Base-by-base conservation (phyloP, 805 yeast species). In the Hanseniaspora valbyensis region DNA sequence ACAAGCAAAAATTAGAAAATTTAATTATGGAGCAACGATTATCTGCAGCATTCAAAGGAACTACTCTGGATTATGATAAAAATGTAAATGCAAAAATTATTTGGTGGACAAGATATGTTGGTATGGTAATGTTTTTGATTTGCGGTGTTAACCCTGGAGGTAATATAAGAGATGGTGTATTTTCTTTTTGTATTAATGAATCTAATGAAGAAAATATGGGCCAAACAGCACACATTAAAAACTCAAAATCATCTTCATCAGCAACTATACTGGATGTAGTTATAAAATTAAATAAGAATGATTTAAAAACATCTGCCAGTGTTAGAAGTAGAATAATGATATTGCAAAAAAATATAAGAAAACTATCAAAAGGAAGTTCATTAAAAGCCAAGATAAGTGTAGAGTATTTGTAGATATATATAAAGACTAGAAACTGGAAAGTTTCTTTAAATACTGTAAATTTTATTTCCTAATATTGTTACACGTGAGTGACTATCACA, bases 101-200 rank as follows among this genome's bases (percentile, higher is more conserved):
- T 22, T 81, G 83, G 76, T 82, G 89, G 89, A 81, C 86, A 2
- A 72, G 77, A 58, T 80, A 78, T 58, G 69, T 79, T 55, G 90
- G 90, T 25, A 75, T 80, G 49, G 72, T 82, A 55, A 80, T 82
- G 85, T 81, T 78, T 61, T 82, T 82, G 42, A 76, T 82, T 41
- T 83, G 89, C 62, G 87, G 87, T 61, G 81, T 83, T 49, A 83
- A 80, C 61, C 90, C 90, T 5, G 88, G 88, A 52, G 90, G 89
- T 19, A 79, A 78, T 59, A 80, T 82, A 26, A 71, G 83, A 56
- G 82, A 78, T 29, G 77, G 77, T 24, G 72, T 74, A 14, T 73
- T 72, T 59, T 69, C 67, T 53, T 77, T 72, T 65, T 69, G 68
- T 43, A 60, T 67, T 42, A 57, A 59, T 16, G 62, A 62, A 28